phyloP scores from a whole-genome alignment of 2,329 filamentous ascomycete genomes.

The Aspergillaceae sp. region DNA sequence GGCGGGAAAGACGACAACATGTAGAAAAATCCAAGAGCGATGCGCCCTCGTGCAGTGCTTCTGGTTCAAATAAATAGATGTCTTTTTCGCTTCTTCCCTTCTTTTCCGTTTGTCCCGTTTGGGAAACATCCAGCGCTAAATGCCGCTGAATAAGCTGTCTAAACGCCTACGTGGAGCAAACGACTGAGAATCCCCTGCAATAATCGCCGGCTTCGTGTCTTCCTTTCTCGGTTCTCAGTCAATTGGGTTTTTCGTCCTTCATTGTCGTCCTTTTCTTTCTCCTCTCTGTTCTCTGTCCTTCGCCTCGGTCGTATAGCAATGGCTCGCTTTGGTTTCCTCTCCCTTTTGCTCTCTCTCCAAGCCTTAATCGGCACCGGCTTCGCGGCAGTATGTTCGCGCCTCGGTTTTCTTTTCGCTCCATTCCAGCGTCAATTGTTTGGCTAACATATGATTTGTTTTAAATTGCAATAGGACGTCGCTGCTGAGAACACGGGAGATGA shows the following conservation, averaged over 20 bases:
- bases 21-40: not conserved
- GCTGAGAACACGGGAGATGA: conserved; percentile 58
- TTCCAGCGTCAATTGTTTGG: conserved; percentile 15
- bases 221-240: not conserved
- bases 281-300: conserved; percentile 3
- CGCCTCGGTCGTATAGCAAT: conserved; percentile 42
- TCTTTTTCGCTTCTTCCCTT: not conserved
- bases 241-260: not conserved
- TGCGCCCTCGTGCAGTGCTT: too few relatives aligned
- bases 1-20: not conserved
- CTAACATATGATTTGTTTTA: conserved; percentile 4
- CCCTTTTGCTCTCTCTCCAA: conserved; percentile 62
- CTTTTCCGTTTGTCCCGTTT: not conserved
- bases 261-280: conserved; percentile 1
- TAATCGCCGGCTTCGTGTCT: conserved; percentile 1
- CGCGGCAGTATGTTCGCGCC: conserved; percentile 45
- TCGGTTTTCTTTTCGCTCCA: conserved; percentile 1
- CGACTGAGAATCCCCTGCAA: conserved; percentile 2
- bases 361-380: conserved; percentile 57
- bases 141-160: conserved; percentile 12
- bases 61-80: not conserved
- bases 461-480: conserved; percentile 36
- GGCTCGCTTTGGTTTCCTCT: conserved; percentile 64
- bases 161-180: conserved; percentile 21
- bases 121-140: not conserved